These are phyloP conservation scores for Petunia secreta DNA, from an alignment of 257 asterid species.

Conservation along the genomic window DNA sequence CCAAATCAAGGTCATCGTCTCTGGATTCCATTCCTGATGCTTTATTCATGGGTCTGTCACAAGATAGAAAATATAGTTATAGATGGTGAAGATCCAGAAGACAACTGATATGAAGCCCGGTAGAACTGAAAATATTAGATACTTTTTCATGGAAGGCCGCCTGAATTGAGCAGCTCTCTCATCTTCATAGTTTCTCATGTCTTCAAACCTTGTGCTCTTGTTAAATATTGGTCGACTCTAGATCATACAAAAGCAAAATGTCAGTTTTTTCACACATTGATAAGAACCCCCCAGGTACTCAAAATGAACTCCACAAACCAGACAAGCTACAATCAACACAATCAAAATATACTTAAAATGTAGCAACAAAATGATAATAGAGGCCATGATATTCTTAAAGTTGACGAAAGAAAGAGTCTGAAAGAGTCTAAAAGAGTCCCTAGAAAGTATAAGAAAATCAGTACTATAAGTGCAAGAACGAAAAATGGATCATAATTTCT, in stretches of 20 bases:
- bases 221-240: slow-evolving; percentile 97
- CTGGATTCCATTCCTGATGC: slow-evolving; percentile 71
- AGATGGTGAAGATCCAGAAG: slow-evolving; percentile 17
- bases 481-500: neutral
- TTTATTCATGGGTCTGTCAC: slow-evolving; percentile 59
- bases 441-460: neutral
- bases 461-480: neutral
- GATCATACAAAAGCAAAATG: slow-evolving; percentile 26
- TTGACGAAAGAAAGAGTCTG: neutral
- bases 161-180: slow-evolving; percentile 61
- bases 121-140: slow-evolving; percentile 22
- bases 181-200: slow-evolving; percentile 81
- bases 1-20: slow-evolving; percentile 85
- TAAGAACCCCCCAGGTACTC: neutral
- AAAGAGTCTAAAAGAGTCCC: neutral
- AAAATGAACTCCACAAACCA: neutral
- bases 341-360: neutral
- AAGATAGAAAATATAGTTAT: slow-evolving; percentile 31
- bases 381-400: neutral
- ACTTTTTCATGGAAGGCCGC: slow-evolving; percentile 73
- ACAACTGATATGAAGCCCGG: neutral
- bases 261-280: neutral
- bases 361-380: neutral
- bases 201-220: slow-evolving; percentile 96
- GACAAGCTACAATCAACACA: neutral